Evolutionary conservation across 192 early-diverging fungal genomes (phyloP), one percentile per base, ranked within the genome.

Genomic region (Coemansia nantahalensis): DNA sequence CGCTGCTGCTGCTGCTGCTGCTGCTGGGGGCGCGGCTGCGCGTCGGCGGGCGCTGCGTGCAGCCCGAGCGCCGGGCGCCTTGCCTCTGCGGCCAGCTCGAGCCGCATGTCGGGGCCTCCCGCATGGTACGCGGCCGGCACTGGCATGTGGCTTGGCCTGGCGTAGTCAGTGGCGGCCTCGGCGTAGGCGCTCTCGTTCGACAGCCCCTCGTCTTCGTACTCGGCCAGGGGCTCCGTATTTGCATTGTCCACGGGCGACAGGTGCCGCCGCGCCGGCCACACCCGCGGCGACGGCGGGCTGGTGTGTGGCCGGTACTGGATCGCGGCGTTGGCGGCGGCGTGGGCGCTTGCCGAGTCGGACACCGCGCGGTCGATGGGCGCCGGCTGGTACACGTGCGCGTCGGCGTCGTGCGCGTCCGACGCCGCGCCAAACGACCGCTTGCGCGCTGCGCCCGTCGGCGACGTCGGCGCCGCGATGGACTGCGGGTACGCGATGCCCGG

Each of bases 231-330:
- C 28, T 51, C 61, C 3, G 40, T 22, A 15, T 6, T 32, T 12
- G 21, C 41, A 11, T 34, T 26, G 6, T 57, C 68, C 9, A 30
- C 30, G 18, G 54, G 51, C 23, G 39, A 35, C 12, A 41, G 30
- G 35, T 54, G 39, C 46, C 45, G 52, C 44, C 43, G 55, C 33
- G 38, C 45, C 8, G 61, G 54, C 11, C 45, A 32, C 58, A 65
- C 48, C 2, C 45, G 50, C 15, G 73, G 73, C 15, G 73, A 77
- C 14, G 73, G 66, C 16, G 73, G 73, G 33, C 73, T 69, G 2
- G 73, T 65, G 46, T 77, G 66, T 10, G 54, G 38, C 5, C 73
- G 65, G 51, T 57, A 11, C 11, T 44, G 36, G 16, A 28, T 28
- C 7, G 4, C 26, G n/a, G n/a, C n/a, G n/a, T n/a, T 28, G 26